Evolutionary conservation across 169 alveolate genomes (phyloP).

Genomic region (Cryptosporidium bovis): DNA sequence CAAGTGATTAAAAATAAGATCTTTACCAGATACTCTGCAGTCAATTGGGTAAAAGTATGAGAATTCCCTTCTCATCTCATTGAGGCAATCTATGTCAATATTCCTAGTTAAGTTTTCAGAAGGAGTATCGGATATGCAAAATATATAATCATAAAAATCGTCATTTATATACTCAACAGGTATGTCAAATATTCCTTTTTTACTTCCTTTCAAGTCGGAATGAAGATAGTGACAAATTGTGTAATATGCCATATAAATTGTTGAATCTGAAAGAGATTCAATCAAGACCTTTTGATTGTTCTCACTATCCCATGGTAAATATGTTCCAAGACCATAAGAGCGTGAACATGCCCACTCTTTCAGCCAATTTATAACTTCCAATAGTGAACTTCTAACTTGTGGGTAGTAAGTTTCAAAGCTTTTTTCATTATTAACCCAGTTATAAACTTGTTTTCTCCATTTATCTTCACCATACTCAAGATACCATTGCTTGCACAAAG

Average conservation of each 20-base stretch:
- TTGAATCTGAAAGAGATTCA: slow-evolving; percentile 98
- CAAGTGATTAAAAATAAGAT: slow-evolving; percentile 97
- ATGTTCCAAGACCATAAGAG: slow-evolving; percentile 98
- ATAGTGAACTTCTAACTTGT: slow-evolving; percentile 74
- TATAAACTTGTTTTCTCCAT: slow-evolving; percentile 92
- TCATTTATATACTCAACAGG: slow-evolving; percentile 90
- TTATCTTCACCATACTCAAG: slow-evolving; percentile 95
- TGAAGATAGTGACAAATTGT: slow-evolving; percentile 97
- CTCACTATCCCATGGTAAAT: slow-evolving; percentile 93
- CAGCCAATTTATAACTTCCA: slow-evolving; percentile 80
- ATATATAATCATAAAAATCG: slow-evolving; percentile 95
- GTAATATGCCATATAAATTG: slow-evolving; percentile 99
- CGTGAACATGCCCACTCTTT: slow-evolving; percentile 97
- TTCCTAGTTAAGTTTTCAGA: slow-evolving; percentile 82
- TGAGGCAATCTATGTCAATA: slow-evolving; percentile 76
- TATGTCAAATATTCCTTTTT: slow-evolving; percentile 88
- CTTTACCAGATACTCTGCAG: slow-evolving; percentile 96
- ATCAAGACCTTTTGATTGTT: slow-evolving; percentile 88
- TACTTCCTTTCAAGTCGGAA: slow-evolving; percentile 90
- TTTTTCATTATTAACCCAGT: slow-evolving; percentile 84
- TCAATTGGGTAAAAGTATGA: slow-evolving; percentile 96
- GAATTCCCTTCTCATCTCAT: slow-evolving; percentile 91
- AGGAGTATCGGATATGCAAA: slow-evolving; percentile 86
- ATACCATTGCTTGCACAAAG: slow-evolving; percentile 97
- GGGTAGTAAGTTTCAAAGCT: slow-evolving; percentile 78